These are phyloP conservation scores for Amauroascus niger DNA, from an alignment of 2,329 filamentous ascomycete species.

Conservation along the genomic window DNA sequence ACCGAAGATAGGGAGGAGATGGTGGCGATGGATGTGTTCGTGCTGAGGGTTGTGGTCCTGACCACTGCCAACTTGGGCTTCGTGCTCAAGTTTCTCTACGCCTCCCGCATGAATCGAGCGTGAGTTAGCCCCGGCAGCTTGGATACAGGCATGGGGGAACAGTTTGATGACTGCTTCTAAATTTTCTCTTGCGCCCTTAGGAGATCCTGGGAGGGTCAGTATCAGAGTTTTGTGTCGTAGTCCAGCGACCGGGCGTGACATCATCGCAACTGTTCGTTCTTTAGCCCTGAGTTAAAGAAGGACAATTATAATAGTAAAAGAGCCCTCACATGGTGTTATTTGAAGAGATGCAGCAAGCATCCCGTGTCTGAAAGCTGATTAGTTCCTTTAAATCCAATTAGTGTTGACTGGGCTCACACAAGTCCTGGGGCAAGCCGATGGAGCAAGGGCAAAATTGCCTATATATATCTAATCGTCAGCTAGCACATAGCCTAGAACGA, in stretches of 20 bases:
- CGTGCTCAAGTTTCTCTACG: slow-evolving; percentile 69
- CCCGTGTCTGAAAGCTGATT: slow-evolving; percentile 53
- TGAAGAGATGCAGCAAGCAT: slow-evolving; percentile 79
- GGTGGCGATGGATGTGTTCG: slow-evolving; percentile 17
- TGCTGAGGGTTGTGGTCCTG: slow-evolving; percentile 18
- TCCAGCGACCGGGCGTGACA: slow-evolving; percentile 88
- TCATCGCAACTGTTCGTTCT: slow-evolving; percentile 65
- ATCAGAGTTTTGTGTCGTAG: slow-evolving; percentile 73
- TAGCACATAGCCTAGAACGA: no score
- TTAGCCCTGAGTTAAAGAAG: slow-evolving; percentile 17
- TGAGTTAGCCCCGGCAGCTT: slow-evolving; percentile 76
- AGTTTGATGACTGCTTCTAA: slow-evolving; percentile 78
- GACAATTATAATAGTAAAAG: not conserved
- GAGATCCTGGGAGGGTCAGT: slow-evolving; percentile 83
- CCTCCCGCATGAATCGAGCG: slow-evolving; percentile 70
- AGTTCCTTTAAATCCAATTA: not conserved
- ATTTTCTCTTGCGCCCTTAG: slow-evolving; percentile 91
- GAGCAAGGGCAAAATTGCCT: slow-evolving; percentile 70
- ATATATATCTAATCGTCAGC: slow-evolving; percentile 5
- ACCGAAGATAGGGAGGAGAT: slow-evolving; percentile 22
- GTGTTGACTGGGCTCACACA: slow-evolving; percentile 45
- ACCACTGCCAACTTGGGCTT: slow-evolving; percentile 54
- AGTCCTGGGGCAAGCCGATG: slow-evolving; percentile 81
- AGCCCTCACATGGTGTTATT: slow-evolving; percentile 69
- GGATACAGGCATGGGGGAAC: slow-evolving; percentile 88